phyloP scores from a whole-genome alignment of 768 basidiomycete species.

The Antrodiella citrinella region DNA sequence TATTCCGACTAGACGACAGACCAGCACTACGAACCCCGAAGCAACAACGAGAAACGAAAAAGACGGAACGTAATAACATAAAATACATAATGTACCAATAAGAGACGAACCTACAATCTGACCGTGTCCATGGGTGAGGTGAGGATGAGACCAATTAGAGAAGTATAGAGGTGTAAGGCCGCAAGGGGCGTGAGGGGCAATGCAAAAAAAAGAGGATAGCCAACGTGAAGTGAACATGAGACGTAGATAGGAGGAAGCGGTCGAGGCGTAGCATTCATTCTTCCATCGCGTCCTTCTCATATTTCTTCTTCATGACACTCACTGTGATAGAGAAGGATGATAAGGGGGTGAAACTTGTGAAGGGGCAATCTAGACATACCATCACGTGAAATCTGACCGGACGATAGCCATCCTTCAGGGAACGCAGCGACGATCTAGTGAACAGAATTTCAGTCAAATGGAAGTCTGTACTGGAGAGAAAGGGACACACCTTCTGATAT shows the following conservation, averaged over 20 bases:
- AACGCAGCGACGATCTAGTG: constrained; percentile 68
- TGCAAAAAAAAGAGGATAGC: background rate
- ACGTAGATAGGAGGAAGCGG: background rate
- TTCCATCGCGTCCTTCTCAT: constrained; percentile 66
- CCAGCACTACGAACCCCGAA: background rate
- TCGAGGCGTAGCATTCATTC: constrained; percentile 15
- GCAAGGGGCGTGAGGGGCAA: background rate
- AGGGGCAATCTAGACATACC: constrained; percentile 36
- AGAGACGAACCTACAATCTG: background rate
- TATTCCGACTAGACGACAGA: background rate
- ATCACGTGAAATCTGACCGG: constrained; percentile 81
- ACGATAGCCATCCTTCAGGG: constrained; percentile 79
- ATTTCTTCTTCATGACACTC: constrained; percentile 79
- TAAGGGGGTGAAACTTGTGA: background rate
- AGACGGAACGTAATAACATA: background rate
- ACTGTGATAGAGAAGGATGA: constrained; percentile 31
- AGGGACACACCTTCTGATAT: constrained; percentile 59
- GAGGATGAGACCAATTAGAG: background rate
- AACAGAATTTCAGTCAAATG: background rate
- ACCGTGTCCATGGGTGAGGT: background rate
- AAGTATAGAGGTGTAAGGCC: background rate
- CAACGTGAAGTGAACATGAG: constrained; percentile 1
- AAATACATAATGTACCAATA: background rate
- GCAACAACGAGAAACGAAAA: background rate
- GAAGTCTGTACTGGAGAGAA: background rate